Evolutionary conservation across 768 basidiomycete genomes (phyloP).

Genomic region (Cubamyces lactineus): DNA sequence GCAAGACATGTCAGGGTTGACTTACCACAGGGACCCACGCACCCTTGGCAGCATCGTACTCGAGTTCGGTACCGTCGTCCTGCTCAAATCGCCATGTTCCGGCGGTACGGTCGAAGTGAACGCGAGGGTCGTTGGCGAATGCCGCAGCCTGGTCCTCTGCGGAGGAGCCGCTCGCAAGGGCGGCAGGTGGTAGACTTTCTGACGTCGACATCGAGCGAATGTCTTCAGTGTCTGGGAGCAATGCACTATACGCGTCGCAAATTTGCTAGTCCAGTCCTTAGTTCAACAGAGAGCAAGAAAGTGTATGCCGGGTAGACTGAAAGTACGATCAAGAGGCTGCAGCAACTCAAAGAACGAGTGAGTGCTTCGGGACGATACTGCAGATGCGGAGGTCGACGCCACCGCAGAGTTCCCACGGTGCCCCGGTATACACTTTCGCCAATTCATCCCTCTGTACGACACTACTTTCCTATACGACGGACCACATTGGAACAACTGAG

Average conservation of each 20-base stretch:
- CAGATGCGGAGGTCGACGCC: background rate
- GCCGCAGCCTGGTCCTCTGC: slow-evolving; percentile 60
- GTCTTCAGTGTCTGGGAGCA: background rate
- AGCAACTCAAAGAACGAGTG: background rate
- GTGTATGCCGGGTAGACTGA: background rate
- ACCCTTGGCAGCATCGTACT: slow-evolving; percentile 78
- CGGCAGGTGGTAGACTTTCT: slow-evolving; percentile 30
- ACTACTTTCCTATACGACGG: background rate
- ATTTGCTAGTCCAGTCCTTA: too few relatives aligned
- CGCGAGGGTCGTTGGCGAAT: slow-evolving; percentile 81
- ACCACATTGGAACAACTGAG: background rate
- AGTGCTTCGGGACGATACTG: background rate
- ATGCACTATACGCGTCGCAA: too few relatives aligned
- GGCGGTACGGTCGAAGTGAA: slow-evolving; percentile 76
- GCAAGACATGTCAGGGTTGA: slow-evolving; percentile 4
- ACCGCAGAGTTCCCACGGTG: background rate
- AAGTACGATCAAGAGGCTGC: background rate
- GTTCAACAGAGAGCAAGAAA: background rate
- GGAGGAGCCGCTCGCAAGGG: slow-evolving; percentile 53
- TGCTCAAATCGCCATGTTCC: slow-evolving; percentile 90
- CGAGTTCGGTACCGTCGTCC: slow-evolving; percentile 87
- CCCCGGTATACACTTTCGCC: background rate
- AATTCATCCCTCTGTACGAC: background rate
- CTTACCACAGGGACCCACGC: slow-evolving; percentile 83
- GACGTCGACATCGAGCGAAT: slow-evolving; percentile 15